A percentile compares a stretch with the other conserved stretches of the same genome.
phyloP scores from a whole-genome alignment of 371 early-diverging fungal genomes.

The Mortierella sp. region DNA sequence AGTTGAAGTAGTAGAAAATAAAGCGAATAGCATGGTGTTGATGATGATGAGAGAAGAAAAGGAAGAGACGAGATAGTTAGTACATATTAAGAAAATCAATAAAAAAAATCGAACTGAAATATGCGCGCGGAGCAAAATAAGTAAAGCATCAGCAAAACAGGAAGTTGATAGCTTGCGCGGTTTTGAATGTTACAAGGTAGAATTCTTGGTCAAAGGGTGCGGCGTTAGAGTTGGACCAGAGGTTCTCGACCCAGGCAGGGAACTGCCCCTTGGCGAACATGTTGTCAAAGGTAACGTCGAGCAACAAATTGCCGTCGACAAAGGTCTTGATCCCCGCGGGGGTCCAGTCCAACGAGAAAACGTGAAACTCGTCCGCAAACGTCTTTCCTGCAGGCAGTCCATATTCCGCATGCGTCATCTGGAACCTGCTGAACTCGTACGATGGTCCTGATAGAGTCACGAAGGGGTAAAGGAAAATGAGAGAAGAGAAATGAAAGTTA shows the following conservation, averaged over 20 bases:
- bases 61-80: neutral
- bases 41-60: neutral
- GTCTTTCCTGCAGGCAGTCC: constrained; percentile 41
- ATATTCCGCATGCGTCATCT: constrained; percentile 61
- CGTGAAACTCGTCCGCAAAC: constrained; percentile 65
- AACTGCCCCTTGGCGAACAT: constrained; percentile 65
- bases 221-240: constrained; percentile 66
- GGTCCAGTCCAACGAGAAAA: constrained; percentile 72
- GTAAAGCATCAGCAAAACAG: neutral
- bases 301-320: constrained; percentile 68
- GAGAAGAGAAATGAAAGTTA: neutral
- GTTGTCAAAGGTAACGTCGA: constrained; percentile 69
- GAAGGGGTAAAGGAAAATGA: neutral
- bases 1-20: neutral
- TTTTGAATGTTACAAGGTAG: constrained; percentile 61
- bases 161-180: too few species aligned
- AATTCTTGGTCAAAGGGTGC: constrained; percentile 80
- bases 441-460: constrained; percentile 54
- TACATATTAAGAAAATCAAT: neutral
- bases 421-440: constrained; percentile 59
- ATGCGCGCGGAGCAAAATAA: neutral
- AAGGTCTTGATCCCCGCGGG: constrained; percentile 70
- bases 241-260: constrained; percentile 62
- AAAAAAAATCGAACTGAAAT: neutral
- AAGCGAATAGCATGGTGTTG: too few species aligned